phyloP scores from a whole-genome alignment of 2,329 filamentous ascomycete species.

The Lachnellula occidentalis region DNA sequence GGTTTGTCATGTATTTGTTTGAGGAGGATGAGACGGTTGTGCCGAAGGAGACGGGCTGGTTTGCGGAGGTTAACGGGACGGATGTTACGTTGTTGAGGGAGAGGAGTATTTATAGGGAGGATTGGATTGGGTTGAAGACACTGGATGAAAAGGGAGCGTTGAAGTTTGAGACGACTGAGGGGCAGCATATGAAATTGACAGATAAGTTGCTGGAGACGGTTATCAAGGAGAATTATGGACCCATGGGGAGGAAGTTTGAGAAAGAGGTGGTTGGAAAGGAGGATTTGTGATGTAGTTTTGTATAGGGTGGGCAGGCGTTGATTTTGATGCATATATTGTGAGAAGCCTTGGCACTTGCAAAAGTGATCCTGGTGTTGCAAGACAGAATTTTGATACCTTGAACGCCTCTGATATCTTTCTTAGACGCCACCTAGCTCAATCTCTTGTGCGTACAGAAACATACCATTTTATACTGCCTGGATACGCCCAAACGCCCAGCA shows the following conservation, averaged over 20 bases:
- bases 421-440: background rate
- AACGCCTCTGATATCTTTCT: background rate
- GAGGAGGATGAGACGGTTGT: conserved; percentile 79
- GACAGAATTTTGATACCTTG: background rate
- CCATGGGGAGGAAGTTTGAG: conserved; percentile 23
- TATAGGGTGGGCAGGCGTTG: background rate
- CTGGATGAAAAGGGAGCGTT: conserved; percentile 76
- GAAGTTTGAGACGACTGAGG: conserved; percentile 66
- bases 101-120: conserved; percentile 72
- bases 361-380: too few species aligned
- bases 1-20: conserved; percentile 87
- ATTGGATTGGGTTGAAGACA: conserved; percentile 82
- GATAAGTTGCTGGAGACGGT: conserved; percentile 53
- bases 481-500: conserved; percentile 8
- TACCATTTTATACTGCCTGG: background rate
- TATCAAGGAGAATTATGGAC: conserved; percentile 39
- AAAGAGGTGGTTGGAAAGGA: conserved; percentile 4
- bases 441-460: background rate
- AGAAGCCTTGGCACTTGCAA: background rate
- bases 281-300: conserved; percentile 20
- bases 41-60: conserved; percentile 88
- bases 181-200: conserved; percentile 76
- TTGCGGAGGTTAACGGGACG: conserved; percentile 75
- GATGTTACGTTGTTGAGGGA: conserved; percentile 63
- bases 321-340: background rate